phyloP scores from a whole-genome alignment of 495 filamentous ascomycete genomes.

The Trichoderma orchidacearum region DNA sequence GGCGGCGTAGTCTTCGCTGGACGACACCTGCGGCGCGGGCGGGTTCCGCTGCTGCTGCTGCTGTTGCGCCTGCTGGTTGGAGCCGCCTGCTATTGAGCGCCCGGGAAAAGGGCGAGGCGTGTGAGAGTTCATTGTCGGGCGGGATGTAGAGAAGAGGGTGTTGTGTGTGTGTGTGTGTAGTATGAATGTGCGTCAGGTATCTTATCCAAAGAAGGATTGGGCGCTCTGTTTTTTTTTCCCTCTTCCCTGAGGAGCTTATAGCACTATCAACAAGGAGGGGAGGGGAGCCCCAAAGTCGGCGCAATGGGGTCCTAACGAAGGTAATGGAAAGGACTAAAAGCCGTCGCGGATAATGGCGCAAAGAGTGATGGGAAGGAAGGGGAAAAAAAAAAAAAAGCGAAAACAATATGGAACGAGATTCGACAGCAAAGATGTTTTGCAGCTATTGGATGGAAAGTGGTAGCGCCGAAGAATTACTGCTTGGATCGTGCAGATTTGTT shows the following conservation, averaged over 20 bases:
- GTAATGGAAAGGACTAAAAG: neutral
- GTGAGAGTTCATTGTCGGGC: conserved; percentile 1
- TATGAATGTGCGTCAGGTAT: neutral
- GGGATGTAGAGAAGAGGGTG: neutral
- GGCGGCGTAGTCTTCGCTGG: conserved; percentile 15
- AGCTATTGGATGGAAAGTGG: neutral
- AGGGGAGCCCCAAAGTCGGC: neutral
- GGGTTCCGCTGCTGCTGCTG: conserved; percentile 18
- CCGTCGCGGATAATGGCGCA: neutral
- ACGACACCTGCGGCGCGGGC: conserved; percentile 12
- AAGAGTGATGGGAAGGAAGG: too few species aligned
- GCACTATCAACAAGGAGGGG: neutral
- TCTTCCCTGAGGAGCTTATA: neutral
- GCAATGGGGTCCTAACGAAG: neutral
- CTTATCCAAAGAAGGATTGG: neutral
- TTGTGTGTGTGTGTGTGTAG: neutral
- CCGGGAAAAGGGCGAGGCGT: neutral
- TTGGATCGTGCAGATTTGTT: too few species aligned
- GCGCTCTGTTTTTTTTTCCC: neutral
- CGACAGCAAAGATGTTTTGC: too few species aligned
- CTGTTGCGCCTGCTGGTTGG: conserved; percentile 16
- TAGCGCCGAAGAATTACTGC: neutral
- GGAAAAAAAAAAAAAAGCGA: neutral
- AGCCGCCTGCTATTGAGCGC: conserved; percentile 13
- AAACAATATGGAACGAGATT: neutral